Conservation (phyloP, 2,329 filamentous ascomycete species). For the Ceratocystis diversiconidia region DNA sequence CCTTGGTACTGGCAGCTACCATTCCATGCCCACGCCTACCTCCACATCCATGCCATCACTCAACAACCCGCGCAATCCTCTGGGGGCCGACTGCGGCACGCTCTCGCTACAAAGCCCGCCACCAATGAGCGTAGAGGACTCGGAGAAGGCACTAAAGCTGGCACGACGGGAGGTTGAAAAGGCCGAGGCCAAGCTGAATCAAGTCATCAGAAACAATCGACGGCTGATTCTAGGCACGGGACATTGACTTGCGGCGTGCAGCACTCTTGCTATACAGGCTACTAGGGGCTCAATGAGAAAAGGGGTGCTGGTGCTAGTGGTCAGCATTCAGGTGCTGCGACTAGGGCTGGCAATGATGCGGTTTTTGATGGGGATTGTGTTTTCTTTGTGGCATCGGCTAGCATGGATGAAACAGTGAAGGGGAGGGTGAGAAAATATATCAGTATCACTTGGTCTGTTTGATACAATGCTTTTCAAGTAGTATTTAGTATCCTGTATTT, state of each 20-base stretch:
- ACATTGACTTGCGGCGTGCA: slow-evolving; percentile 18
- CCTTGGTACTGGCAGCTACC: neutral
- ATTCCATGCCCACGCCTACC: neutral
- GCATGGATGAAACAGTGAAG: slow-evolving; percentile 3
- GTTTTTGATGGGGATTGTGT: slow-evolving; percentile 19
- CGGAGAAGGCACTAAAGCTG: slow-evolving; percentile 39
- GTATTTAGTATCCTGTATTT: no score
- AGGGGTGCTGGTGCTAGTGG: slow-evolving; percentile 18
- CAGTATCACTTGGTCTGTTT: neutral
- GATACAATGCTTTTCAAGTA: no score
- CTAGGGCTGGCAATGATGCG: slow-evolving; percentile 19
- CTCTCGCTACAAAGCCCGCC: slow-evolving; percentile 30
- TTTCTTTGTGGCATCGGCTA: slow-evolving; percentile 15
- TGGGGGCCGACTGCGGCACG: slow-evolving; percentile 11
- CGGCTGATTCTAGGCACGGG: slow-evolving; percentile 33
- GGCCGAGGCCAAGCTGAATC: slow-evolving; percentile 47
- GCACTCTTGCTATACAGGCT: slow-evolving; percentile 17
- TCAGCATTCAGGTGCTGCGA: slow-evolving; percentile 19
- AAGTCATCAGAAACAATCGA: slow-evolving; percentile 45
- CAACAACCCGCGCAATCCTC: slow-evolving; percentile 7
- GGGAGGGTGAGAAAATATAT: neutral
- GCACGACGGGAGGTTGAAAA: slow-evolving; percentile 47
- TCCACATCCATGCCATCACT: neutral
- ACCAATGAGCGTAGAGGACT: slow-evolving; percentile 48
- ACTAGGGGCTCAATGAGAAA: slow-evolving; percentile 17